phyloP scores from a whole-genome alignment of 1,284 basidiomycete genomes.

The Marasmius fiardii region DNA sequence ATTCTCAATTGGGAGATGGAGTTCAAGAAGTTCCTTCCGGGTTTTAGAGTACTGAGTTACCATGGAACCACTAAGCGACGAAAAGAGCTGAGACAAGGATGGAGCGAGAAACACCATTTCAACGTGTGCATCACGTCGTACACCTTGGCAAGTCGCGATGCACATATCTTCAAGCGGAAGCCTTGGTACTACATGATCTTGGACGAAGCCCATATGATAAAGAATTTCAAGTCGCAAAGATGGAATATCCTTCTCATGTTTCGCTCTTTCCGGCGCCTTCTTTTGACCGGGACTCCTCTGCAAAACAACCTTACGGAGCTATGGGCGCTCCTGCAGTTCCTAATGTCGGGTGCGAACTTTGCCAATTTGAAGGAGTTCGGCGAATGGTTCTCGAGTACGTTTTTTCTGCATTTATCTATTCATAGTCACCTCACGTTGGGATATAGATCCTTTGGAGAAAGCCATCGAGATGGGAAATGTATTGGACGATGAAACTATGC shows the following conservation, averaged over 20 bases:
- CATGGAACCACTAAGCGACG: constrained; percentile 90
- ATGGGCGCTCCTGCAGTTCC: constrained; percentile 93
- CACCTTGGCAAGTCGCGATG: constrained; percentile 89
- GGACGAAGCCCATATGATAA: constrained; percentile 98
- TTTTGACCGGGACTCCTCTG: constrained; percentile 91
- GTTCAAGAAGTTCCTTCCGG: constrained; percentile 97
- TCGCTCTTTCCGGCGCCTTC: constrained; percentile 82
- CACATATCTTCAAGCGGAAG: constrained; percentile 93
- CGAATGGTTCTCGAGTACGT: constrained; percentile 94
- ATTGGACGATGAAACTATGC: constrained; percentile 82
- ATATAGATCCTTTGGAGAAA: constrained; percentile 84
- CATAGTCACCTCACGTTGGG: constrained; percentile 6
- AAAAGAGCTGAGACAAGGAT: constrained; percentile 91
- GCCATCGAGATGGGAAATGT: constrained; percentile 86
- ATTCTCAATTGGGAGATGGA: constrained; percentile 99
- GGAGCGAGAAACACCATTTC: constrained; percentile 91
- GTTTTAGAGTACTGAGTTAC: constrained; percentile 90
- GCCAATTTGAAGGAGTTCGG: constrained; percentile 93
- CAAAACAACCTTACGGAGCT: constrained; percentile 97
- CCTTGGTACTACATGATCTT: constrained; percentile 96
- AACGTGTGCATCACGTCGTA: constrained; percentile 97
- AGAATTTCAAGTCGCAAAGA: constrained; percentile 94
- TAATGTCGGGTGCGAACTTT: constrained; percentile 94
- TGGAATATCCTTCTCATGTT: constrained; percentile 97
- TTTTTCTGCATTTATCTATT: neutral